A percentile compares a stretch with the other conserved stretches of the same genome.
phyloP scores from a whole-genome alignment of 768 basidiomycete genomes.

The Suillus discolor region DNA sequence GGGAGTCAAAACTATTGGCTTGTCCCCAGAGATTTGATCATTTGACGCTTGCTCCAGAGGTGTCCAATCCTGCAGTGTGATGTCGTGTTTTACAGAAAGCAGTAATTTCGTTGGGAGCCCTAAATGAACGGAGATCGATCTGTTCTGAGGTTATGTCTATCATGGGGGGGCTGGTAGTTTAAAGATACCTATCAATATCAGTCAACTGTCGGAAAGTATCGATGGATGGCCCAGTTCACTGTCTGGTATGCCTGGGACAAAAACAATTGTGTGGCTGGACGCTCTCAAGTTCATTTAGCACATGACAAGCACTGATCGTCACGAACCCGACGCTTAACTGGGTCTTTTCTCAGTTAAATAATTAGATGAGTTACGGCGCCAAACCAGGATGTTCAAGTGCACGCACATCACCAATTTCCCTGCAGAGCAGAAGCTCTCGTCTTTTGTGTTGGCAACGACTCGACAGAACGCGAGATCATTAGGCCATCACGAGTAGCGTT shows the following conservation, averaged over 20 bases:
- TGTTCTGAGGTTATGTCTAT: too few relatives aligned
- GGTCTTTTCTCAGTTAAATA: background rate
- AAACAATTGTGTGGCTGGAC: background rate
- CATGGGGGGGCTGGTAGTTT: background rate
- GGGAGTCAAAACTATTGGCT: slow-evolving; percentile 58
- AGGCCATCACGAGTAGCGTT: background rate
- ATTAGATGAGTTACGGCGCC: background rate
- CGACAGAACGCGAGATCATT: background rate
- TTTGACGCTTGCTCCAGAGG: slow-evolving; percentile 56
- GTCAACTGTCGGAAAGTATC: background rate
- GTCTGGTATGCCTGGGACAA: background rate
- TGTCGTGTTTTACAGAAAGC: slow-evolving; percentile 53
- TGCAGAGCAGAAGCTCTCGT: background rate
- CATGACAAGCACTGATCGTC: background rate
- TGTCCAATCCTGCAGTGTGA: slow-evolving; percentile 40
- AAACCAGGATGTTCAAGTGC: background rate
- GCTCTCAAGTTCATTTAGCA: background rate
- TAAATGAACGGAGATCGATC: slow-evolving; percentile 40
- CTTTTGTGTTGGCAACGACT: background rate
- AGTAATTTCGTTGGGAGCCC: slow-evolving; percentile 65
- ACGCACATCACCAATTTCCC: background rate
- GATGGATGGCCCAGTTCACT: background rate
- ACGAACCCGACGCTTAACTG: background rate
- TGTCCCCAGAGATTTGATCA: slow-evolving; percentile 41
- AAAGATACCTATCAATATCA: background rate